Evolutionary conservation across 495 filamentous ascomycete species (phyloP), one percentile per base, ranked within the genome.

Genomic region (Wilcoxina mikolae): DNA sequence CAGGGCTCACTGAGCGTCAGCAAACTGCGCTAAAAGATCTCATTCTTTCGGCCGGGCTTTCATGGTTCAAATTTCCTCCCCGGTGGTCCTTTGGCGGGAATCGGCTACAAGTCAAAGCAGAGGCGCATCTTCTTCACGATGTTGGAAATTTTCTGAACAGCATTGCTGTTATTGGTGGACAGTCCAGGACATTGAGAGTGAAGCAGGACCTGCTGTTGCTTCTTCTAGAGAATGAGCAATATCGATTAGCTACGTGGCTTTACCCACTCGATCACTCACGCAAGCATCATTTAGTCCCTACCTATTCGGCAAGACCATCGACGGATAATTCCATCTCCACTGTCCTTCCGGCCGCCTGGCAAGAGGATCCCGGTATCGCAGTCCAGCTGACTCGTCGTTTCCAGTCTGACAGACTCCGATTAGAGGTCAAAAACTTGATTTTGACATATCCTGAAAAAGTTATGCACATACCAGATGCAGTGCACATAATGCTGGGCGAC

Each of bases 21-120:
- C 77, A 79, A 51, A 87, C 82, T 79, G 77, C 81, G 38, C 69
- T 95, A 41, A 95, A 95, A 64, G 89, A 95, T 62, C 77, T 82
- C 53, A 82, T 94, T 46, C 67, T 99, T 12, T 87, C 86, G 23
- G 87, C 85, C 22, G 87, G 76, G 33, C 71, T 99, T 5, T 78
- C 76, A 51, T 96, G 93, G 93, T 99, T 96, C 67, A 78, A 74
- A 35, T 76, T 80, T 56, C 71, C 84, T 15, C 85, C 93, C 29
- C 76, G 79, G 57, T 99, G 91, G 91, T 93, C 89, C 2, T 96
- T 93, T 66, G 93, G 93, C 39, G 88, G 90, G 55, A 95, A 95
- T 65, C 75, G 84, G 44, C 71, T 95, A 5, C 91, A 96, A 64
- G 74, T 96, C 26, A 96, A 91, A 68, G 87, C 93, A 0, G 93